Conservation (phyloP, 345 rosid species). For the Hibiscus mutabilis region DNA sequence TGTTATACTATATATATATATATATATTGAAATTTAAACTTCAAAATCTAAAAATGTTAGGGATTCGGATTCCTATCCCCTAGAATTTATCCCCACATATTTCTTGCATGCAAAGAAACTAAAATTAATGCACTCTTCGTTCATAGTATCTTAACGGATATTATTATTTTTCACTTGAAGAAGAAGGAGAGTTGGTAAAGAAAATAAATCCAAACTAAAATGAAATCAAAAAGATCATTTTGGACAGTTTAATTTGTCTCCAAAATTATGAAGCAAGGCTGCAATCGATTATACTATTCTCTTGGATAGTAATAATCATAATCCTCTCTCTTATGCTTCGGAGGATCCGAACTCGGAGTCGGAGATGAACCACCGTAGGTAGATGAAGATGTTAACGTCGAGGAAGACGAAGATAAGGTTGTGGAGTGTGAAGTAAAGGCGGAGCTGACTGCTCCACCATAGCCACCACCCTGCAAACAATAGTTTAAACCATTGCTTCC, state of each 20-base stretch:
- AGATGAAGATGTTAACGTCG: slow-evolving; percentile 16
- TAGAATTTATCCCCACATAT: background rate
- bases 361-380: slow-evolving; percentile 25
- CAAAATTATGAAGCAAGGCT: background rate
- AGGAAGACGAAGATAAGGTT: slow-evolving; percentile 19
- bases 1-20: too few species aligned
- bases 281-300: background rate
- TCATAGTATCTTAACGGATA: background rate
- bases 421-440: slow-evolving; percentile 7
- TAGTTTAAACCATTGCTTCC: slow-evolving; percentile 6
- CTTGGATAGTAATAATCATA: slow-evolving; percentile 9
- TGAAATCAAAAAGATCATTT: background rate
- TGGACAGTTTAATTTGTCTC: background rate
- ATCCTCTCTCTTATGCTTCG: background rate
- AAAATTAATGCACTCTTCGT: background rate
- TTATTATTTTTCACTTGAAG: background rate
- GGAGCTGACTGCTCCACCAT: slow-evolving; percentile 2
- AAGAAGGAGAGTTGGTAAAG: background rate
- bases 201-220: background rate
- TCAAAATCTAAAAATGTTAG: too few species aligned
- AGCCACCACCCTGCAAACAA: background rate
- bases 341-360: slow-evolving; percentile 13
- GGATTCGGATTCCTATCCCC: background rate
- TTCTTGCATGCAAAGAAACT: background rate
- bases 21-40: too few species aligned